Evolutionary conservation across 306 rosid species (phyloP).

Genomic region (Acacia confusa): DNA sequence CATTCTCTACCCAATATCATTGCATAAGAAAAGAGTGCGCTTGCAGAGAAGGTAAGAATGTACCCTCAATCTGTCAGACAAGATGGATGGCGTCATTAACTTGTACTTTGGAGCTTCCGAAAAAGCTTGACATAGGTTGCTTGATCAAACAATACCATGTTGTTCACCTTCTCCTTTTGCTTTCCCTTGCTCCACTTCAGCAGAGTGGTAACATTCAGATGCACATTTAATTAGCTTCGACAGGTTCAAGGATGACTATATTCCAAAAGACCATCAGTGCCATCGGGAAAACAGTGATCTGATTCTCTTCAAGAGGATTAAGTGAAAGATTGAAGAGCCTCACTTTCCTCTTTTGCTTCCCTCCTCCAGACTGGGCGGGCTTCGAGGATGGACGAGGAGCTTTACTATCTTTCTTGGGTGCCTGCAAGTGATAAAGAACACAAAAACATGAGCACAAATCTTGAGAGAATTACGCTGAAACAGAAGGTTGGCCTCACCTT

Average conservation of each 20-base stretch:
- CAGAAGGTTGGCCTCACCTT: slow-evolving; percentile 5
- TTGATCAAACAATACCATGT: slow-evolving; percentile 49
- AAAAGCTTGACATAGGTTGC: slow-evolving; percentile 45
- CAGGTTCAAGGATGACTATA: neutral
- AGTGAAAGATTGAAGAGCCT: neutral
- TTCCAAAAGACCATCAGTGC: neutral
- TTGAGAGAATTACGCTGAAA: neutral
- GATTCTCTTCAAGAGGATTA: neutral
- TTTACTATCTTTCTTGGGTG: slow-evolving; percentile 53
- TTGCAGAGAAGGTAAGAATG: neutral
- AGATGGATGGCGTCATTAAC: slow-evolving; percentile 47
- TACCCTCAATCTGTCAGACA: slow-evolving; percentile 53
- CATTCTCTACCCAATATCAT: neutral
- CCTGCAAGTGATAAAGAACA: slow-evolving; percentile 15
- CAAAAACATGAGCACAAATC: neutral
- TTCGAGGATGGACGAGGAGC: slow-evolving; percentile 50
- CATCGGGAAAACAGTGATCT: neutral
- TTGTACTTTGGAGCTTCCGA: slow-evolving; percentile 48
- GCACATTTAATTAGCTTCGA: neutral
- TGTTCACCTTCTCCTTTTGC: slow-evolving; percentile 58
- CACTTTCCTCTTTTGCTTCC: slow-evolving; percentile 53
- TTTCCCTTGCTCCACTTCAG: slow-evolving; percentile 62
- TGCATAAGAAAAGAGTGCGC: neutral
- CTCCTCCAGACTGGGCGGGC: slow-evolving; percentile 49
- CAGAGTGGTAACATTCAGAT: neutral